phyloP scores from a whole-genome alignment of 2,329 filamentous ascomycete species.

The Juglanconis oblonga region DNA sequence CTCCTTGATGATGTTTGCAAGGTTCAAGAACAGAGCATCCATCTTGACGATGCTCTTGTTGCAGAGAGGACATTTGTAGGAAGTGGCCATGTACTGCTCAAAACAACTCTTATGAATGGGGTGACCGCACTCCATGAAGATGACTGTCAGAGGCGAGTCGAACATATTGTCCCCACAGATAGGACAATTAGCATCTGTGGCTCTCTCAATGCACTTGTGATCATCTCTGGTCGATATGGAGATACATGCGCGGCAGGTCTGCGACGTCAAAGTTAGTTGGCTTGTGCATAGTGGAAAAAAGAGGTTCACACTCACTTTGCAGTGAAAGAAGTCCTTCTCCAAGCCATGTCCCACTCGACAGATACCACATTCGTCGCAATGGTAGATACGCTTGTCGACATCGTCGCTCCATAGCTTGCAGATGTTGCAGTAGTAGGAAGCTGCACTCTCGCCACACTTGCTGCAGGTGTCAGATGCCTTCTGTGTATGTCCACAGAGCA shows the following conservation, averaged over 20 bases:
- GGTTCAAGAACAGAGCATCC: slow-evolving; percentile 88
- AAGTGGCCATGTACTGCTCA: slow-evolving; percentile 79
- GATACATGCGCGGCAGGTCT: slow-evolving; percentile 93
- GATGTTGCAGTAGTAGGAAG: slow-evolving; percentile 88
- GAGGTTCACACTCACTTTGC: slow-evolving; percentile 64
- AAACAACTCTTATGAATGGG: slow-evolving; percentile 93
- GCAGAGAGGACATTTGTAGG: slow-evolving; percentile 96
- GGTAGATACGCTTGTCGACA: slow-evolving; percentile 85
- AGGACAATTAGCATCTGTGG: slow-evolving; percentile 92
- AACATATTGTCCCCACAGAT: slow-evolving; percentile 82
- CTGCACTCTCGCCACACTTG: slow-evolving; percentile 72
- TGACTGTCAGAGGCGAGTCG: slow-evolving; percentile 15
- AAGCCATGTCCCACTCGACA: slow-evolving; percentile 87
- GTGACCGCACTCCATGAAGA: slow-evolving; percentile 58
- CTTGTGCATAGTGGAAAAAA: not conserved
- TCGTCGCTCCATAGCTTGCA: slow-evolving; percentile 99
- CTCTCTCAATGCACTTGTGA: slow-evolving; percentile 91
- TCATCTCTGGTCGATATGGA: slow-evolving; percentile 79
- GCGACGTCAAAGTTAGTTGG: slow-evolving; percentile 4
- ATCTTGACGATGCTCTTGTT: slow-evolving; percentile 97
- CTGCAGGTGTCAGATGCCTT: slow-evolving; percentile 74
- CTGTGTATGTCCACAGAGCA: slow-evolving; percentile 87
- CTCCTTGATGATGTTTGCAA: slow-evolving; percentile 80
- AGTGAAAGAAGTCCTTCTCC: slow-evolving; percentile 97
- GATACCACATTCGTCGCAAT: slow-evolving; percentile 94